Base-by-base conservation (phyloP, 1,139 yeast species). In the Geotrichum restrictum region DNA sequence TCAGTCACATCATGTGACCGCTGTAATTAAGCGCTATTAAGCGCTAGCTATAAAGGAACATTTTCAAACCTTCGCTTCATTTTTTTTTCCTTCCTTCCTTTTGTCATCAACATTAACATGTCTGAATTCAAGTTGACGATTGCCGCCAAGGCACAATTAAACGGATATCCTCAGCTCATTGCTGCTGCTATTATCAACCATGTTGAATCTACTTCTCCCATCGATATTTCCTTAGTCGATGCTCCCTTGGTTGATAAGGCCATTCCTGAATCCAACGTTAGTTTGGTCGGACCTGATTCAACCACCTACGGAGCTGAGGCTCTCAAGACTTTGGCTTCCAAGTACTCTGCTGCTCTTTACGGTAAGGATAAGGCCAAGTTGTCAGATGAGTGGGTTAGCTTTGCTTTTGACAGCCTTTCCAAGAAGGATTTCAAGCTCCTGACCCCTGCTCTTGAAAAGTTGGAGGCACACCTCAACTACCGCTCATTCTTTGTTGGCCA, bases 401-500 rank as follows among this genome's bases (percentile, higher is more conserved):
- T 83, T 62, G 88, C 95, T 41, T 73, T 78, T 60, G 80, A 80
- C 53, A 82, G 85, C 63, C 78, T 89, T 59, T 76, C 84, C 52
- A 79, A 85, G 67, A 88, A 87, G 75, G 94, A 93, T 73, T 93
- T 93, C 78, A 88, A 88, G 74, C 85, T 83, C 64, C 77, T 93
- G 60, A 78, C 95, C 27, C 78, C 74, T 48, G 83, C 87, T 61
- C 80, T 93, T 66, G 96, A 88, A 68, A 78, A 78, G 65, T 76
- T 93, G 62, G 97, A 93, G 63, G 72, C 83, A 49, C 93, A 85
- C 69, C 78, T 93, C 69, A 88, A 88, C 76, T 82, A 87, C 75
- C 82, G 96, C 67, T 80, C 96, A 3, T 89, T 79, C 67, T 69
- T 88, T 54, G 77, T 80, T 57, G 95, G 95, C 18, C 78, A 82